These are phyloP conservation scores for Debaryomyces robertsiae DNA, from an alignment of 1,139 yeast species.

Conservation along the genomic window DNA sequence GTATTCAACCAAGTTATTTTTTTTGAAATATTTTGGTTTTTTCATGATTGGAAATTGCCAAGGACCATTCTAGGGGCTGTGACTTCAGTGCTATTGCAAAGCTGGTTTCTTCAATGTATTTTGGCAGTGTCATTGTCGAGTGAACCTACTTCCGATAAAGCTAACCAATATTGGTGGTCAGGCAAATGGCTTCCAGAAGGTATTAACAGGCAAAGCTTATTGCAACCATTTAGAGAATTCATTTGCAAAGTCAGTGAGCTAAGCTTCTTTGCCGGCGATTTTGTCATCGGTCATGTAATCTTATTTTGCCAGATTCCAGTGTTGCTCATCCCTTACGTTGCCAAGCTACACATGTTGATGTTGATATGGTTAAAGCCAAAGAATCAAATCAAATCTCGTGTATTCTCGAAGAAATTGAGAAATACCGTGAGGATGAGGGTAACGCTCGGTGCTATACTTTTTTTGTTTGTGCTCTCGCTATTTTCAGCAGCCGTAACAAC, in stretches of 20 bases:
- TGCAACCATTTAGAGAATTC: constrained; percentile 59
- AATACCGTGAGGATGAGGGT: constrained; percentile 30
- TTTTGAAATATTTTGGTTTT: constrained; percentile 53
- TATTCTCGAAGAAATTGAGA: constrained; percentile 37
- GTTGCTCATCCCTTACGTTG: constrained; percentile 57
- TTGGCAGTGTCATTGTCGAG: constrained; percentile 46
- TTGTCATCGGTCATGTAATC: constrained; percentile 53
- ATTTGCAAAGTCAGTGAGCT: constrained; percentile 56
- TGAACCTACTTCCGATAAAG: constrained; percentile 52
- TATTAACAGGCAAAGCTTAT: constrained; percentile 51
- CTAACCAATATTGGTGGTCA: constrained; percentile 68
- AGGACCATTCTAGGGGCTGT: constrained; percentile 52
- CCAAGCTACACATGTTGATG: constrained; percentile 77
- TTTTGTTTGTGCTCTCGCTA: constrained; percentile 35
- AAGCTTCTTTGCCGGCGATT: constrained; percentile 57
- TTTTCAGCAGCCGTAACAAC: constrained; percentile 41
- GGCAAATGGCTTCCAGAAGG: constrained; percentile 63
- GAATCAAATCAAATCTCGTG: constrained; percentile 46
- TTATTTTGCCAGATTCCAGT: constrained; percentile 55
- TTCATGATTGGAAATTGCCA: constrained; percentile 56
- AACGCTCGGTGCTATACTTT: constrained; percentile 42
- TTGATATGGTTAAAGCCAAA: constrained; percentile 80
- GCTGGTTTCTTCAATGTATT: constrained; percentile 43
- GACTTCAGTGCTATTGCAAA: constrained; percentile 43
- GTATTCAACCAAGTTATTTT: constrained; percentile 44